Evolutionary conservation across 1,139 yeast genomes (phyloP), one percentile per base, ranked within the genome.

Genomic region (Kodamaea arcana): DNA sequence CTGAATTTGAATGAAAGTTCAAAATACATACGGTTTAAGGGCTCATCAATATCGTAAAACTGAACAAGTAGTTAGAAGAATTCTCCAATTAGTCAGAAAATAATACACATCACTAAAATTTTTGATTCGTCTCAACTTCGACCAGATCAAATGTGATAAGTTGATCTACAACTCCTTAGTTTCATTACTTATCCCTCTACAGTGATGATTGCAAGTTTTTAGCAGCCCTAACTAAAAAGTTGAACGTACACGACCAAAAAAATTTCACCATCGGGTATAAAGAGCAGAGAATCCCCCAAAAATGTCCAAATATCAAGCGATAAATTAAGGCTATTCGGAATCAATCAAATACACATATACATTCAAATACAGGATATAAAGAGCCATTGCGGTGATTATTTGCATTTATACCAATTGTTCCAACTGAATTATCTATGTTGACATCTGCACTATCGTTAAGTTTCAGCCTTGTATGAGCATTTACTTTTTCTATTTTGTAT

Each of bases 401-500:
- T 77, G 82, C 81, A 55, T 62, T 65, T 56, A 29, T 62, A 76
- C 85, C 85, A 80, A 79, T 80, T 80, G 86, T 80, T 80, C 85
- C 86, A 71, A 79, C 86, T 76, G 86, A 80, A 78, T 75, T 53
- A 49, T 58, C 71, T 69, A 69, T 77, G 85, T 78, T 72, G 85
- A 80, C 85, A 79, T 76, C 63, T 57, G 81, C 82, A 74, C 64
- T 59, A 55, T 79, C 84, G 84, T 79, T 80, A 80, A 80, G 86
- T 80, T 80, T 80, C 85, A 80, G 85, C 85, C 85, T 79, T 79
- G 85, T 79, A 79, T 80, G 86, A 80, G 85, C 81, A 58, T 37
- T 31, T 26, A 29, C 32, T 38, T 20, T 29, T 27, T 34, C 26
- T 21, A 24, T 29, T 33, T 33, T 36, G 40, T 35, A 31, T 37